Base-by-base conservation (phyloP, 148 eudicot genomes). In the Pouteria glomerata region DNA sequence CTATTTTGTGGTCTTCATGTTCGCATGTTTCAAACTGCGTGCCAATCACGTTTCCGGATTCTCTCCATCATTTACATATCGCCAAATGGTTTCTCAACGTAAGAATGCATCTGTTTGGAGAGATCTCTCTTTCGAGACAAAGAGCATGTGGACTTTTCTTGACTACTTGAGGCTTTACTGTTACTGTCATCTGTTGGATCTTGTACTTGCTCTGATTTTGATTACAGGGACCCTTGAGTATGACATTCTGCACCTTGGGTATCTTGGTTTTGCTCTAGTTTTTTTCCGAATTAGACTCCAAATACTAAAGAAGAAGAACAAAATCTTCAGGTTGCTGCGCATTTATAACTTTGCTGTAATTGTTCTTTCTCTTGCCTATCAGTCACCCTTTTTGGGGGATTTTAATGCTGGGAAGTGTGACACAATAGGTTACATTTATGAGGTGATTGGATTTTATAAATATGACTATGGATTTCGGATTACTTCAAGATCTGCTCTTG, bases 221-320 rank as follows among this genome's bases (percentile, higher is more conserved):
- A 76, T 96, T 21, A 96, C 99, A 26, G 99, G 99, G 71, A 96
- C 99, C n/a, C 90, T 96, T 55, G 99, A 96, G 82, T 96, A 92
- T 71, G 99, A 96, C 77, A 82, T 92, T 73, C 81, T 96, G 73
- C 99, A 96, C 77, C 96, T 96, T 74, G 99, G 99, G 31, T 96
- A 96, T 86, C 95, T 96, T 80, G 96, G 88, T 70, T 96, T 92
- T 84, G 99, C 99, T 69, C 79, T 92, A 61, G 86, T 88, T 75
- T 92, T 96, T 75, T 96, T 96, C 73, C 88, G 97, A 70, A 80
- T 90, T 82, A 88, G 99, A 80, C 85, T 90, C 59, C 83, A 92
- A 75, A 96, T 96, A 79, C 80, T 96, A 33, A 90, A 91, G 68
- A 90, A 90, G 80, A 92, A 96, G 80, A 96, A 96, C 80, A 85